These are phyloP conservation scores for Aspergillus aculeatus DNA, from an alignment of 2,329 filamentous ascomycete genomes.

Conservation along the genomic window DNA sequence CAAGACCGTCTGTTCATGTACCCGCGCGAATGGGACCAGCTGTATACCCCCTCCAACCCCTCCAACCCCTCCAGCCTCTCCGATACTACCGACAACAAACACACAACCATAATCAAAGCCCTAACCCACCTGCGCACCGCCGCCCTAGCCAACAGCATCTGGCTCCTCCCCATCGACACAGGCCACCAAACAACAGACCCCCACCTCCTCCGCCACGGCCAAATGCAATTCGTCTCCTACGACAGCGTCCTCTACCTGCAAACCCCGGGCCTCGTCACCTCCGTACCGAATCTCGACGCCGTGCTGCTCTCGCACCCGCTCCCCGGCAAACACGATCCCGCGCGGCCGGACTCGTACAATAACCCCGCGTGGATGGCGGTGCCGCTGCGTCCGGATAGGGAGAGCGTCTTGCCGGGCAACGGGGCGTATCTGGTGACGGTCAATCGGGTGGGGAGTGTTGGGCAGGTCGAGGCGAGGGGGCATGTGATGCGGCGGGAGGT, in stretches of 20 bases:
- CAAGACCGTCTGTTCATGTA: constrained; percentile 49
- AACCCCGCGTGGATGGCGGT: constrained; percentile 41
- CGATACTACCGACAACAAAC: not conserved
- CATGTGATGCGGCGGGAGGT: constrained; percentile 37
- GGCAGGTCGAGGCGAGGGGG: constrained; percentile 36
- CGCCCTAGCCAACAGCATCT: constrained; percentile 41
- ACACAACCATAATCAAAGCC: constrained; percentile 32
- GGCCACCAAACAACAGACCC: constrained; percentile 37
- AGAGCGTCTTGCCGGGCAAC: constrained; percentile 29
- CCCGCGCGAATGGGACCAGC: constrained; percentile 45
- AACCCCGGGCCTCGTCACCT: constrained; percentile 41
- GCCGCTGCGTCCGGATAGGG: constrained; percentile 34
- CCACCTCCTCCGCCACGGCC: constrained; percentile 37
- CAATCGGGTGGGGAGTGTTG: constrained; percentile 27
- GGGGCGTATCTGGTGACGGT: constrained; percentile 38
- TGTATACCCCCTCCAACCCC: constrained; percentile 22
- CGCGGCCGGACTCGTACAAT: constrained; percentile 35
- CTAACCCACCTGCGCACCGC: constrained; percentile 40
- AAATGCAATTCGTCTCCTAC: constrained; percentile 44
- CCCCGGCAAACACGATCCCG: constrained; percentile 33
- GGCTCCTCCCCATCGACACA: constrained; percentile 44
- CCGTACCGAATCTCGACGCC: constrained; percentile 39
- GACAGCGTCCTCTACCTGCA: constrained; percentile 46
- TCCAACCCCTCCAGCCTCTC: not conserved
- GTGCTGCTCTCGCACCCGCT: constrained; percentile 37